Conservation (phyloP, 2,329 filamentous ascomycete species). For the Dothidotthia symphoricarpi region DNA sequence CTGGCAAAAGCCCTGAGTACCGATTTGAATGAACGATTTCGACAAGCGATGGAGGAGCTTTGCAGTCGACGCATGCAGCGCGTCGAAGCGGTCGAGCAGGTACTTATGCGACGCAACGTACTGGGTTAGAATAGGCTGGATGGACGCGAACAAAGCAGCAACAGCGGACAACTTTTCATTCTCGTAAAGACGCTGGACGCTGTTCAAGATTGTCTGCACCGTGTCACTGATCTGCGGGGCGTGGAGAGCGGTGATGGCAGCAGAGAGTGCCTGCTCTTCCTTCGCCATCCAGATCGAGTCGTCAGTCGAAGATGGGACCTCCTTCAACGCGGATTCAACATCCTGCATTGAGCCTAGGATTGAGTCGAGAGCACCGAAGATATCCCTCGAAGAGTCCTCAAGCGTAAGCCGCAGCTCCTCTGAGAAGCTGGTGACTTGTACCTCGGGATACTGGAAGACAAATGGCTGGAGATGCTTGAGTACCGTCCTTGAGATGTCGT, state of each 20-base stretch:
- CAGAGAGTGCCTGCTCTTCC: conserved; percentile 39
- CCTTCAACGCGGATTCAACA: conserved; percentile 57
- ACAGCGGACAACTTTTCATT: conserved; percentile 46
- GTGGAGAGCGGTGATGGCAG: conserved; percentile 59
- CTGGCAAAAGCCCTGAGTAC: conserved; percentile 84
- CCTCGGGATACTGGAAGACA: conserved; percentile 44
- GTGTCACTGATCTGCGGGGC: conserved; percentile 54
- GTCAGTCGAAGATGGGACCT: conserved; percentile 59
- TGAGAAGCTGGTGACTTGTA: background rate
- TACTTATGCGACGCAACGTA: conserved; percentile 64
- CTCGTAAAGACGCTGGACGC: conserved; percentile 48
- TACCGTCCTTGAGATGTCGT: conserved; percentile 25
- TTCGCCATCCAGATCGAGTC: conserved; percentile 63
- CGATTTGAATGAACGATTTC: conserved; percentile 74
- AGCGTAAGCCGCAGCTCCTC: conserved; percentile 12
- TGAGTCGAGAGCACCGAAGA: conserved; percentile 68
- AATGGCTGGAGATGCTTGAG: conserved; percentile 67
- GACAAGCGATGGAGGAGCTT: conserved; percentile 74
- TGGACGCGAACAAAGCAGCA: conserved; percentile 58
- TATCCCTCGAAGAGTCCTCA: conserved; percentile 54
- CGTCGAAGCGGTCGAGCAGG: conserved; percentile 58
- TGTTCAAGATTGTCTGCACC: conserved; percentile 47
- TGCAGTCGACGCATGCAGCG: conserved; percentile 68
- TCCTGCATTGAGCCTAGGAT: conserved; percentile 79
- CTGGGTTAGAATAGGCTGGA: conserved; percentile 71